A percentile compares a stretch with the other conserved stretches of the same genome.
Evolutionary conservation across 192 early-diverging fungal species (phyloP).

Genomic region (Linnemannia schmuckeri): DNA sequence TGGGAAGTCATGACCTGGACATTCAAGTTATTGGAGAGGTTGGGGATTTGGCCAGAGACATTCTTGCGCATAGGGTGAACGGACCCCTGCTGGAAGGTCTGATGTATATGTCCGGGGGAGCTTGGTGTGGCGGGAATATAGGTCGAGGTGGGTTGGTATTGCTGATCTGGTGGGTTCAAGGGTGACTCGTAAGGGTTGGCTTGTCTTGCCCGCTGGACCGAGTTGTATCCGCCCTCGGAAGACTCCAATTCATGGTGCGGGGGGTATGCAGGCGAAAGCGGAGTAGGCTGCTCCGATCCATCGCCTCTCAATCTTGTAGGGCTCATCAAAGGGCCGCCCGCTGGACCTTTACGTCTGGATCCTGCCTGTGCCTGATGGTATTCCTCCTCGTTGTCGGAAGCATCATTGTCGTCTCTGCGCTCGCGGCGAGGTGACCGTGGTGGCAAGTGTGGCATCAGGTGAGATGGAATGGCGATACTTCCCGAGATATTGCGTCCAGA

Average conservation of each 20-base stretch:
- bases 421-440: slow-evolving; percentile 49
- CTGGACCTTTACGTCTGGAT: slow-evolving; percentile 33
- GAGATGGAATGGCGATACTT: slow-evolving; percentile 36
- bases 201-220: slow-evolving; percentile 2
- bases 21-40: not conserved
- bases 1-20: not conserved
- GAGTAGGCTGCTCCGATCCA: slow-evolving; percentile 26
- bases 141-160: not conserved
- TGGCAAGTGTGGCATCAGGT: slow-evolving; percentile 43
- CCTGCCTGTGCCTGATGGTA: slow-evolving; percentile 10
- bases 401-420: slow-evolving; percentile 29
- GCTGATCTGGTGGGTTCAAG: slow-evolving; percentile 5
- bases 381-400: slow-evolving; percentile 51
- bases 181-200: slow-evolving; percentile 19
- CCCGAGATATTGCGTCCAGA: slow-evolving; percentile 37
- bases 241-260: not conserved
- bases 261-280: slow-evolving; percentile 15
- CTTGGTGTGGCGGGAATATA: not conserved
- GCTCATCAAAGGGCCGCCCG: slow-evolving; percentile 16
- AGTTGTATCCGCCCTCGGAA: not conserved
- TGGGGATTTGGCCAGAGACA: slow-evolving; percentile 40
- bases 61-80: slow-evolving; percentile 18
- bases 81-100: slow-evolving; percentile 3
- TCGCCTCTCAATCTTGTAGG: slow-evolving; percentile 28
- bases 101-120: slow-evolving; percentile 8